Conservation (phyloP, 768 basidiomycete genomes). For the Astraeus odoratus region DNA sequence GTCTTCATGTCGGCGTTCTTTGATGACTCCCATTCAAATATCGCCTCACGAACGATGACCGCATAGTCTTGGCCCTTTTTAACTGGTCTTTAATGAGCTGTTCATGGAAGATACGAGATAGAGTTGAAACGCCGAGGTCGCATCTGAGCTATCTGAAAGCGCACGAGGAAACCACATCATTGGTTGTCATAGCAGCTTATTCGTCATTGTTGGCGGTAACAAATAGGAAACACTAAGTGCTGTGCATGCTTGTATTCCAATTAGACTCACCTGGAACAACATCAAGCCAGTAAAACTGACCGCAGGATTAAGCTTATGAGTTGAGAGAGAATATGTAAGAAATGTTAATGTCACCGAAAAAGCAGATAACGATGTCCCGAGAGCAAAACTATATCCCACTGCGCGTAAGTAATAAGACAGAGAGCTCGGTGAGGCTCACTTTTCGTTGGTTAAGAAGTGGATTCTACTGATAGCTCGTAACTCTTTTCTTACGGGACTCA, state of each 20-base stretch:
- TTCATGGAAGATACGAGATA: constrained; percentile 39
- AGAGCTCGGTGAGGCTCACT: too few species aligned
- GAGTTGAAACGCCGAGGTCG: constrained; percentile 51
- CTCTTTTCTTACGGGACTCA: constrained; percentile 46
- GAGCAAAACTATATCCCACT: constrained; percentile 37
- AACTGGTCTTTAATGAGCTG: constrained; percentile 38
- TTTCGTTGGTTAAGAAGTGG: constrained; percentile 53
- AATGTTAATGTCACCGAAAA: constrained; percentile 63
- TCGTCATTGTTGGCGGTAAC: background rate
- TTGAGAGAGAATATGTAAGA: constrained; percentile 53
- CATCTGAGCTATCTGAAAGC: constrained; percentile 57
- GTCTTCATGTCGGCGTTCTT: constrained; percentile 3
- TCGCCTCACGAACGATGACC: constrained; percentile 42
- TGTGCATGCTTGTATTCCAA: too few species aligned
- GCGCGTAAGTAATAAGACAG: too few species aligned
- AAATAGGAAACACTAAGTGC: too few species aligned
- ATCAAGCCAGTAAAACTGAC: constrained; percentile 62
- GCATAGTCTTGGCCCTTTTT: constrained; percentile 42
- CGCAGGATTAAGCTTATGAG: constrained; percentile 52
- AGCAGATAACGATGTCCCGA: constrained; percentile 53
- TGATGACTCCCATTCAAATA: constrained; percentile 56
- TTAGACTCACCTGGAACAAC: constrained; percentile 40
- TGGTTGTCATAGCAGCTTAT: constrained; percentile 58
- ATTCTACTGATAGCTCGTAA: constrained; percentile 51
- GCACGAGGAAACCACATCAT: constrained; percentile 61